Percentiles rank a stretch among this genome's conserved stretches.
phyloP scores from a whole-genome alignment of 306 rosid genomes.

The Pueraria montana region DNA sequence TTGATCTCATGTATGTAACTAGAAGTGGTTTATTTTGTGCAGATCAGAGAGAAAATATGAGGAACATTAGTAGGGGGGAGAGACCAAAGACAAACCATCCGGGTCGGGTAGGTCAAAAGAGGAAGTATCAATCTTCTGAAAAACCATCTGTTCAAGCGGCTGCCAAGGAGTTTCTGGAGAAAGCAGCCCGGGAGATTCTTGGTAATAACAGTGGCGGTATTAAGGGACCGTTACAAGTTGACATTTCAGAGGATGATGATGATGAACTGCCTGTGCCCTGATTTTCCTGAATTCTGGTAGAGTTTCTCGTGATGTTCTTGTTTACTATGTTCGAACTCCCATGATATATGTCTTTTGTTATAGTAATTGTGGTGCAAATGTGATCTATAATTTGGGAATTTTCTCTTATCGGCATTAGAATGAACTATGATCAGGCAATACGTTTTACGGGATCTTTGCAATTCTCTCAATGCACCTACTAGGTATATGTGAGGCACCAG shows the following conservation, averaged over 20 bases:
- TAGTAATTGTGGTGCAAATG: neutral
- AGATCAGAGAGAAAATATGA: conserved; percentile 80
- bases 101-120: conserved; percentile 74
- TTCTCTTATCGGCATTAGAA: neutral
- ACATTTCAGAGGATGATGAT: conserved; percentile 55
- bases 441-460: neutral
- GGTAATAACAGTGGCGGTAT: conserved; percentile 67
- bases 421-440: conserved; percentile 2
- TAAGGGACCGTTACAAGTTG: conserved; percentile 74
- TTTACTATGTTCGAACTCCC: conserved; percentile 18
- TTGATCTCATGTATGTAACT: conserved; percentile 36
- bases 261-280: conserved; percentile 44
- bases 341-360: conserved; percentile 15
- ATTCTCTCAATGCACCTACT: neutral
- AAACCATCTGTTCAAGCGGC: conserved; percentile 75
- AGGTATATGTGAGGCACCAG: neutral
- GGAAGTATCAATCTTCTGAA: conserved; percentile 80
- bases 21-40: conserved; percentile 43
- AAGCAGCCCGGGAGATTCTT: conserved; percentile 87
- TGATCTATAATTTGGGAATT: neutral
- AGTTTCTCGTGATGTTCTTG: conserved; percentile 28
- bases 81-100: conserved; percentile 52
- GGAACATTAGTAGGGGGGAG: conserved; percentile 78
- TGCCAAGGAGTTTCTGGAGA: conserved; percentile 90
- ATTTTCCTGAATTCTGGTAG: conserved; percentile 57